Base-by-base conservation (phyloP, 345 rosid genomes). In the Sapria himalayana region DNA sequence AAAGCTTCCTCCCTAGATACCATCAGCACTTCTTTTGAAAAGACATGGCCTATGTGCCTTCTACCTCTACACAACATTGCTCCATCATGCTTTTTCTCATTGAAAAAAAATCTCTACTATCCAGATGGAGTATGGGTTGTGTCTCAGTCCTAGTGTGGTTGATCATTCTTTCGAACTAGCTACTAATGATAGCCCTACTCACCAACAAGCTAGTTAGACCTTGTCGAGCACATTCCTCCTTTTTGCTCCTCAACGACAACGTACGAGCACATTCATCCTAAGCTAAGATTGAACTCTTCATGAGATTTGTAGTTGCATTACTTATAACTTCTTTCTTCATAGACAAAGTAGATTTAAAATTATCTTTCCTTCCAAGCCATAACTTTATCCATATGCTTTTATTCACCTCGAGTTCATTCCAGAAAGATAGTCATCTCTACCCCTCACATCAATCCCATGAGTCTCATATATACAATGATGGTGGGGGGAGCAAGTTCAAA, bases 91-190 rank as follows among this genome's bases (percentile, higher is more conserved):
- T 47, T 37, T 48, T 3, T 0, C 36, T 15, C 37, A 17, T 16
- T 37, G 36, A 14, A 5, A 21, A 29, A 39, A 39, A 19, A 38
- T 49, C 36, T 20, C 36, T 29, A 25, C 14, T 38, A 15, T 48
- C 44, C 19, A 19, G 36, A 25, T 18, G 37, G 44, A 37, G 44
- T 47, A 9, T 49, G 19, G 53, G 53, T 2, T 32, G n/a, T 49
- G 45, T 39, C 45, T 39, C 22, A 39, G 22, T 49, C 45, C 51
- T 38, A 39, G n/a, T 27, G 45, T 49, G 38, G 37, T 38, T 39
- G 22, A 27, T 48, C 43, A 18, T 37, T 27, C 52, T 48, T 29
- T 37, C 36, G 15, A 14, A 35, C 15, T 19, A 40, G 31, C 8
- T 40, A 40, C 8, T 21, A 18, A 22, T 40, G 12, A 40, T 40